These are phyloP conservation scores for Colletotrichum nymphaeae DNA, from an alignment of 2,329 filamentous ascomycete species.

Conservation along the genomic window DNA sequence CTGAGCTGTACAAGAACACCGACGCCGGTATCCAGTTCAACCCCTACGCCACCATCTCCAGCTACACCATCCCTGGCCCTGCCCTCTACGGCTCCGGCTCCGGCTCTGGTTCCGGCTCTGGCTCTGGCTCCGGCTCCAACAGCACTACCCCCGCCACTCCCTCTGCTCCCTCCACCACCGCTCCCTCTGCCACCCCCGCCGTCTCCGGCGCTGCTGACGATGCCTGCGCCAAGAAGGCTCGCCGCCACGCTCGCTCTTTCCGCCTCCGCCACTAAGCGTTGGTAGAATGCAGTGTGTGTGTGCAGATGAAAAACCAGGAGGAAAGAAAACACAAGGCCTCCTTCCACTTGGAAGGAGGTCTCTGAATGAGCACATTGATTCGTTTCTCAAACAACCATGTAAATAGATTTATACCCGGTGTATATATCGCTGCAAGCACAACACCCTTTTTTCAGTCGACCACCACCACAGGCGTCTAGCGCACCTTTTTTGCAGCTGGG, in stretches of 20 bases:
- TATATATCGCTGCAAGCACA: constrained; percentile 30
- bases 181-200: constrained; percentile 1
- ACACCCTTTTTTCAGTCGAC: constrained; percentile 20
- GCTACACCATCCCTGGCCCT: constrained; percentile 47
- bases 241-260: constrained; percentile 31
- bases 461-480: not conserved
- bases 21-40: constrained; percentile 49
- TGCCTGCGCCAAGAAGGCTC: constrained; percentile 17
- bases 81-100: constrained; percentile 28
- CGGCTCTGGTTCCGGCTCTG: constrained; percentile 24
- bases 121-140: constrained; percentile 38
- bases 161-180: constrained; percentile 3
- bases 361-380: constrained; percentile 19
- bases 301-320: not conserved
- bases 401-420: constrained; percentile 34
- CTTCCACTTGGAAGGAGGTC: not conserved
- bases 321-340: not conserved
- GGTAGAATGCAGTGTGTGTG: not conserved
- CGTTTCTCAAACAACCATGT: constrained; percentile 26
- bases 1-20: constrained; percentile 42
- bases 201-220: not conserved
- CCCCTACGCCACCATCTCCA: constrained; percentile 42
- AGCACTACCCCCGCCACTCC: constrained; percentile 26
- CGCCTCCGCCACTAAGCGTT: constrained; percentile 17
- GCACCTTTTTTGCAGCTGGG: constrained; percentile 20